Evolutionary conservation across 805 yeast genomes (phyloP).

Genomic region (Ogataea methylovora): DNA sequence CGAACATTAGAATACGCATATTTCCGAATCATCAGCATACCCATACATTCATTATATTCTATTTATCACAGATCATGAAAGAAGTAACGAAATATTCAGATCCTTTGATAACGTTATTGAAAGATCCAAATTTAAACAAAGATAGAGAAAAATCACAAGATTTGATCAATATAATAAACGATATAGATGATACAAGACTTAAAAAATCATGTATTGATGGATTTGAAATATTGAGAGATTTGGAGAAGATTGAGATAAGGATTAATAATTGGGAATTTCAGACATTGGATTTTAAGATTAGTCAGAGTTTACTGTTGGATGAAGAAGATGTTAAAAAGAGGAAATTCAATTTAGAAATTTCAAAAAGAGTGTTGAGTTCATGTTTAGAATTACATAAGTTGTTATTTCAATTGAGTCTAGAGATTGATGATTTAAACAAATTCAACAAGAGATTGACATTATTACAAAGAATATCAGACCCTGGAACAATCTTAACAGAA

Average conservation of each 20-base stretch:
- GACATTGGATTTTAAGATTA: slow-evolving; percentile 41
- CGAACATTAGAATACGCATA: no score
- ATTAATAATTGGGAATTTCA: slow-evolving; percentile 49
- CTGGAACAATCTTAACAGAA: slow-evolving; percentile 42
- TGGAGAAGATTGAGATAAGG: slow-evolving; percentile 40
- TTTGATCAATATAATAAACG: slow-evolving; percentile 33
- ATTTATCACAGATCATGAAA: no score
- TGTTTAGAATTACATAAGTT: slow-evolving; percentile 41
- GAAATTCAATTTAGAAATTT: slow-evolving; percentile 45
- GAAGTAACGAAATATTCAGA: slow-evolving; percentile 28
- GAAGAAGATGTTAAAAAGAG: slow-evolving; percentile 21
- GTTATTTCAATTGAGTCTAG: slow-evolving; percentile 33
- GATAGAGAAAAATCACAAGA: slow-evolving; percentile 32
- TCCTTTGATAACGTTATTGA: slow-evolving; percentile 38
- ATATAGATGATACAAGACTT: slow-evolving; percentile 36
- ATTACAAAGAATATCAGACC: slow-evolving; percentile 42
- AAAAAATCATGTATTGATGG: slow-evolving; percentile 41
- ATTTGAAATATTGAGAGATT: slow-evolving; percentile 38
- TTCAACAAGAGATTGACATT: slow-evolving; percentile 34
- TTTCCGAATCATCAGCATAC: no score
- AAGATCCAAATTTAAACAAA: slow-evolving; percentile 39
- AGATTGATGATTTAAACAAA: slow-evolving; percentile 38
- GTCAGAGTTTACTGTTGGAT: slow-evolving; percentile 14
- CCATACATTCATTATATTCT: no score
- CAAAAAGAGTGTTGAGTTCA: slow-evolving; percentile 43